phyloP scores from a whole-genome alignment of 176 grass and related monocot genomes.

The Typha latifolia region DNA sequence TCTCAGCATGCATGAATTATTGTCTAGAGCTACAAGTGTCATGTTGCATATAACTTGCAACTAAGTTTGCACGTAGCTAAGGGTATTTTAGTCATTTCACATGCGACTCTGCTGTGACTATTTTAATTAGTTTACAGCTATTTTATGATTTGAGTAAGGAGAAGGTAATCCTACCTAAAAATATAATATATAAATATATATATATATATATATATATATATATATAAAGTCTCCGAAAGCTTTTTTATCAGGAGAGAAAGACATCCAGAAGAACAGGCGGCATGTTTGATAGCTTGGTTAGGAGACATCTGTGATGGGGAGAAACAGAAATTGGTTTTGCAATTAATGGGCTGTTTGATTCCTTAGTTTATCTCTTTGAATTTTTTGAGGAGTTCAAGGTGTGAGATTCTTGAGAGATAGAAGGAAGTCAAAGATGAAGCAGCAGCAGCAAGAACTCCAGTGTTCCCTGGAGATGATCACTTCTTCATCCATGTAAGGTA shows the following conservation, averaged over 20 bases:
- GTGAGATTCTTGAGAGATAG: slow-evolving; percentile 3
- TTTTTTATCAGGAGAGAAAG: neutral
- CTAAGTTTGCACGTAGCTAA: neutral
- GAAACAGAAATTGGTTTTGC: slow-evolving; percentile 14
- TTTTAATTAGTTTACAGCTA: neutral
- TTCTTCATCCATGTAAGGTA: slow-evolving; percentile 33
- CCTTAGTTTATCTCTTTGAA: slow-evolving; percentile 8
- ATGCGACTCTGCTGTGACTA: neutral
- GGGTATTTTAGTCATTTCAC: neutral
- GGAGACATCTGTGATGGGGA: slow-evolving; percentile 6
- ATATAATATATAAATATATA: too few relatives aligned
- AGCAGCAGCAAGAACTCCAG: slow-evolving; percentile 13
- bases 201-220: neutral
- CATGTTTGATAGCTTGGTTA: too few relatives aligned
- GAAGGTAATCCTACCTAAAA: neutral
- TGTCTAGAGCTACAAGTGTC: too few relatives aligned
- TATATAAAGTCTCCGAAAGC: neutral
- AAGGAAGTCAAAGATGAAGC: neutral
- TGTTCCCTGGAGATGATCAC: slow-evolving; percentile 34
- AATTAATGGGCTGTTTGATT: slow-evolving; percentile 20
- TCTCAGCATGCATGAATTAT: too few relatives aligned
- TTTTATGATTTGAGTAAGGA: neutral
- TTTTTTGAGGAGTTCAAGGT: slow-evolving; percentile 14
- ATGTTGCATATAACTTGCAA: neutral
- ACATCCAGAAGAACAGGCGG: neutral